Conservation (phyloP, 768 basidiomycete species). For the Tricholoma furcatifolium region DNA sequence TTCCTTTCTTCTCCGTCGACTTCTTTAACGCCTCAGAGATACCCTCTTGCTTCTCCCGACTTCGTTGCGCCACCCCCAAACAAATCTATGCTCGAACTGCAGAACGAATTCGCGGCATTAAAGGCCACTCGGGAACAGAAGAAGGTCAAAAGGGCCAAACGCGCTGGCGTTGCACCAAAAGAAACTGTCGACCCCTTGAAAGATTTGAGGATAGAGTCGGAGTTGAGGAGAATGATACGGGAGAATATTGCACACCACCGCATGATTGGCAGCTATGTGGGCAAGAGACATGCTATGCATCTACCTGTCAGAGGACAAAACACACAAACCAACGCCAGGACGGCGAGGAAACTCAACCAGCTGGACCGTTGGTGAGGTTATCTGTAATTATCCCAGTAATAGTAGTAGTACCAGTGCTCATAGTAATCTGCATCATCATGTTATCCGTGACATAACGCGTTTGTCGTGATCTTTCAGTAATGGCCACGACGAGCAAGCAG, state of each 20-base stretch:
- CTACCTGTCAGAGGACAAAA: slow-evolving; percentile 94
- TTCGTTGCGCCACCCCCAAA: slow-evolving; percentile 50
- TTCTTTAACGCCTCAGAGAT: slow-evolving; percentile 59
- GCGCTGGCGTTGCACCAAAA: slow-evolving; percentile 15
- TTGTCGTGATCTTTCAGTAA: slow-evolving; percentile 23
- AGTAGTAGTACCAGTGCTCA: background rate
- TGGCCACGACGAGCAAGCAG: slow-evolving; percentile 78
- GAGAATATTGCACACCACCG: slow-evolving; percentile 93
- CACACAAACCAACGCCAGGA: slow-evolving; percentile 87
- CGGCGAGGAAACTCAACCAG: slow-evolving; percentile 88
- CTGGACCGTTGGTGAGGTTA: slow-evolving; percentile 53
- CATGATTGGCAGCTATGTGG: slow-evolving; percentile 93
- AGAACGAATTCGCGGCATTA: slow-evolving; percentile 35
- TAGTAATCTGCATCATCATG: background rate
- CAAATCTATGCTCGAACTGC: slow-evolving; percentile 36
- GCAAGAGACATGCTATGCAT: slow-evolving; percentile 89
- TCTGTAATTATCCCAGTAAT: background rate
- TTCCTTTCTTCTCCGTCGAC: slow-evolving; percentile 91
- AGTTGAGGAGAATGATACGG: slow-evolving; percentile 75
- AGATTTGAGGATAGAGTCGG: slow-evolving; percentile 82
- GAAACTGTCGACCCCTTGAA: slow-evolving; percentile 59
- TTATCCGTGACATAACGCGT: slow-evolving; percentile 27
- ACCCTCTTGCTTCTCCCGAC: slow-evolving; percentile 60
- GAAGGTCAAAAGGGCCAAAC: slow-evolving; percentile 23
- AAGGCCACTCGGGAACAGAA: slow-evolving; percentile 30